These are phyloP conservation scores for Neurospora pannonica DNA, from an alignment of 495 filamentous ascomycete species.

Conservation along the genomic window DNA sequence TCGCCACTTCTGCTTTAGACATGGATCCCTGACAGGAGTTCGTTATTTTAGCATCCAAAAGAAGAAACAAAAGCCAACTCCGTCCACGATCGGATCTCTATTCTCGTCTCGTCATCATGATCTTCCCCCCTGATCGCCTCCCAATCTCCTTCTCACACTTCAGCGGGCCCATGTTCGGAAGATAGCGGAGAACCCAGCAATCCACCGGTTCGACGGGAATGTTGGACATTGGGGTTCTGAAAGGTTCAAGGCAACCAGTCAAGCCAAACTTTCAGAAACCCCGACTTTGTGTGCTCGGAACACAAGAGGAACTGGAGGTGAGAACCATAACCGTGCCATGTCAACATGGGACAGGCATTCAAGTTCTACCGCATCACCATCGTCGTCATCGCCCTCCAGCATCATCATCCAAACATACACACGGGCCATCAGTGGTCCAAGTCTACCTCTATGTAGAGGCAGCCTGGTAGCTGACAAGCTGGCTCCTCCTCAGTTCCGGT, in stretches of 20 bases:
- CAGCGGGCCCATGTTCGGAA: neutral
- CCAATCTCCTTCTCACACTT: neutral
- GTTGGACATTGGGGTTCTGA: neutral
- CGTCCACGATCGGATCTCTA: neutral
- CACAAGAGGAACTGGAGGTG: neutral
- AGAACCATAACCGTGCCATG: neutral
- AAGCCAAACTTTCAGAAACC: neutral
- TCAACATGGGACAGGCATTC: neutral
- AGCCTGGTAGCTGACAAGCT: neutral
- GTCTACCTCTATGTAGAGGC: neutral
- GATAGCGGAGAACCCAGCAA: neutral
- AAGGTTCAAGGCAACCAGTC: neutral
- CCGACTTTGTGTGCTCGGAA: neutral
- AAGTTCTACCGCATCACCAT: neutral
- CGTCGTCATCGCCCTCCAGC: neutral
- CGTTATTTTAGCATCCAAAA: neutral
- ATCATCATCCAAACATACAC: neutral
- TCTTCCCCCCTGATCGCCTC: neutral
- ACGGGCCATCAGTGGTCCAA: neutral
- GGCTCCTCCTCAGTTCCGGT: neutral
- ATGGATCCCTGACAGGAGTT: neutral
- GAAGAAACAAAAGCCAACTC: neutral
- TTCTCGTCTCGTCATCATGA: neutral
- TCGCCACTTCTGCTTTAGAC: neutral
- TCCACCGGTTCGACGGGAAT: neutral